These are phyloP conservation scores for Penicillium salamii DNA, from an alignment of 495 filamentous ascomycete genomes.

Conservation along the genomic window DNA sequence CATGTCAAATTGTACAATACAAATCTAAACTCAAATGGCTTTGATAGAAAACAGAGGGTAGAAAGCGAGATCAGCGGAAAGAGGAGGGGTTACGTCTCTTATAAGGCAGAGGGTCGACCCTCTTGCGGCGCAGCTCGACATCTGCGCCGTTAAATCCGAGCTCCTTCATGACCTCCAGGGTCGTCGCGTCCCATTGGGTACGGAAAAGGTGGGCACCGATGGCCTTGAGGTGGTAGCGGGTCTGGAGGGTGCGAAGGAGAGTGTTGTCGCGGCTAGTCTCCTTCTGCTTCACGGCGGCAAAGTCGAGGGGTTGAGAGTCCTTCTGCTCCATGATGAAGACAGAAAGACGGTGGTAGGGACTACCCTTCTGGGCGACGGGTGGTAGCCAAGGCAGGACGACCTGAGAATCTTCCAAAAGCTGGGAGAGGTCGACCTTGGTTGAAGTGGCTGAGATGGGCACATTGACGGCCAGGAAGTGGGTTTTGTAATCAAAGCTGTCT, in stretches of 20 bases:
- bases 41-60: conserved; percentile 20
- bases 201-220: conserved; percentile 88
- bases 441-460: conserved; percentile 55
- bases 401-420: conserved; percentile 54
- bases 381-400: conserved; percentile 79
- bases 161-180: conserved; percentile 77
- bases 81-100: conserved; percentile 51
- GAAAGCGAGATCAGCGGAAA: conserved; percentile 32
- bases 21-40: conserved; percentile 29
- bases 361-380: conserved; percentile 82
- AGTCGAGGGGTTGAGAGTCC: conserved; percentile 57
- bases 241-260: conserved; percentile 66
- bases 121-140: conserved; percentile 79
- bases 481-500: conserved; percentile 75
- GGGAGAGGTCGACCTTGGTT: conserved; percentile 50
- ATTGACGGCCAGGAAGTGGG: conserved; percentile 80
- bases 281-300: conserved; percentile 53
- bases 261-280: conserved; percentile 60
- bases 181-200: conserved; percentile 83
- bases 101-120: conserved; percentile 54
- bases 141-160: conserved; percentile 72
- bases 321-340: conserved; percentile 83
- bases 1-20: conserved; percentile 49
- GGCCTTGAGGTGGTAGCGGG: conserved; percentile 63
- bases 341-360: conserved; percentile 83